Percentiles rank a stretch among this genome's conserved stretches.
phyloP scores from a whole-genome alignment of 768 basidiomycete genomes.

The Pleurotus sapidus region DNA sequence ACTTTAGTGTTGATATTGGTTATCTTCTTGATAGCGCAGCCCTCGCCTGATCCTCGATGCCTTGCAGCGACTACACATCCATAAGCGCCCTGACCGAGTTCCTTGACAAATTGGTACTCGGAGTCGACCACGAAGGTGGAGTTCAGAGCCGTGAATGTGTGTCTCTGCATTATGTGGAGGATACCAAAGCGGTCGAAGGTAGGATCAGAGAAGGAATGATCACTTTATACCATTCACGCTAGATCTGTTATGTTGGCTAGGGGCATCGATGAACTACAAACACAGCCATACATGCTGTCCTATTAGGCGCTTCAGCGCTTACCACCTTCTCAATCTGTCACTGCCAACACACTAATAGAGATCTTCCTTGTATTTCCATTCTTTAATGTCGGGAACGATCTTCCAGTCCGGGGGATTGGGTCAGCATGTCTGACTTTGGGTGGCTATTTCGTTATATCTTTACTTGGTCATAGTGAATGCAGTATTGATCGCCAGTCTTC shows the following conservation, averaged over 20 bases:
- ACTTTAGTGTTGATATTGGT: conserved; percentile 92
- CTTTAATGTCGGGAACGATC: too few relatives aligned
- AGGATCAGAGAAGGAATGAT: conserved; percentile 9
- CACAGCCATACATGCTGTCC: neutral
- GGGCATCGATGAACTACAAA: neutral
- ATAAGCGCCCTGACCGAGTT: conserved; percentile 95
- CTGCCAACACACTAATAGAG: too few relatives aligned
- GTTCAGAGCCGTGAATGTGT: conserved; percentile 79
- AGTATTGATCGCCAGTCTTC: too few relatives aligned
- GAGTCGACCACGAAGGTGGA: conserved; percentile 86
- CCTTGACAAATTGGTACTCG: conserved; percentile 93
- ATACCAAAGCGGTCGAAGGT: conserved; percentile 10
- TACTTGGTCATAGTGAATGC: too few relatives aligned
- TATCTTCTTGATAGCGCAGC: conserved; percentile 95
- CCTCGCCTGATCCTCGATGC: conserved; percentile 80
- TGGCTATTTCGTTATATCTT: too few relatives aligned
- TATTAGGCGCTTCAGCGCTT: too few relatives aligned
- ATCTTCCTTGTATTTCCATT: too few relatives aligned
- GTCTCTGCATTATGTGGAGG: conserved; percentile 55
- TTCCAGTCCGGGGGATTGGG: too few relatives aligned
- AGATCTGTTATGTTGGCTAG: neutral
- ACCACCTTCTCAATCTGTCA: too few relatives aligned
- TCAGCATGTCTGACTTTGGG: too few relatives aligned
- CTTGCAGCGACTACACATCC: conserved; percentile 88
- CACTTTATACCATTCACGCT: conserved; percentile 7